Conservation (phyloP, 306 rosid species). For the Quercus engelmannii region DNA sequence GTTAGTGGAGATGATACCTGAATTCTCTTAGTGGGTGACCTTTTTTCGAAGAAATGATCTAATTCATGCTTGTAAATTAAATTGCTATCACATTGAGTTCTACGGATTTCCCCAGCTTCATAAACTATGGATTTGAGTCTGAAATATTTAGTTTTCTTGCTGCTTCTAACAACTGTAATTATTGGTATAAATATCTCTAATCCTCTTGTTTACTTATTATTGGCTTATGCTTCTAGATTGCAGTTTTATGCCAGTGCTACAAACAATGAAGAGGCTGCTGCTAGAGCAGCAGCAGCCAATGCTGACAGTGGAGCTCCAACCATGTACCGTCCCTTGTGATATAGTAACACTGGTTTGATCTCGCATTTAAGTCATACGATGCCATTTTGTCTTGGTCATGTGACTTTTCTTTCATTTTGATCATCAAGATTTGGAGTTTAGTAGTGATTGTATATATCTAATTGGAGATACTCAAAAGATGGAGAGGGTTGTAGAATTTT, state of each 20-base stretch:
- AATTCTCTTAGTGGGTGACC: not conserved
- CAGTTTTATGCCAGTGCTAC: constrained; percentile 44
- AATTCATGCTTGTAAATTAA: not conserved
- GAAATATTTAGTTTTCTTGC: not conserved
- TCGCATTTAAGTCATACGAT: constrained; percentile 19
- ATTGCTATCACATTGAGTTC: not conserved
- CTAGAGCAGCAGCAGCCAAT: constrained; percentile 62
- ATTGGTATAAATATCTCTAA: not conserved
- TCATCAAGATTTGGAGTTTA: not conserved
- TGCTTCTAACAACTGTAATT: not conserved
- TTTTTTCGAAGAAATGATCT: not conserved
- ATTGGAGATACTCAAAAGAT: not conserved
- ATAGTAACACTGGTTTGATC: constrained; percentile 28
- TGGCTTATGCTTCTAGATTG: constrained; percentile 34
- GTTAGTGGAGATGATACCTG: not conserved
- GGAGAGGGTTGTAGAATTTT: not conserved
- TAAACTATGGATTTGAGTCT: not conserved
- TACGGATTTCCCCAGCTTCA: not conserved
- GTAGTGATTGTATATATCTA: not conserved
- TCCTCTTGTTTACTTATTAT: not conserved
- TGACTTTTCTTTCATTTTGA: not conserved
- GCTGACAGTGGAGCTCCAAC: constrained; percentile 81
- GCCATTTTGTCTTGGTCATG: not conserved
- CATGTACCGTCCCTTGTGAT: constrained; percentile 44
- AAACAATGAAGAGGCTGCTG: constrained; percentile 66